phyloP scores from a whole-genome alignment of 805 yeast species.

The Candida khao-thaluensis region DNA sequence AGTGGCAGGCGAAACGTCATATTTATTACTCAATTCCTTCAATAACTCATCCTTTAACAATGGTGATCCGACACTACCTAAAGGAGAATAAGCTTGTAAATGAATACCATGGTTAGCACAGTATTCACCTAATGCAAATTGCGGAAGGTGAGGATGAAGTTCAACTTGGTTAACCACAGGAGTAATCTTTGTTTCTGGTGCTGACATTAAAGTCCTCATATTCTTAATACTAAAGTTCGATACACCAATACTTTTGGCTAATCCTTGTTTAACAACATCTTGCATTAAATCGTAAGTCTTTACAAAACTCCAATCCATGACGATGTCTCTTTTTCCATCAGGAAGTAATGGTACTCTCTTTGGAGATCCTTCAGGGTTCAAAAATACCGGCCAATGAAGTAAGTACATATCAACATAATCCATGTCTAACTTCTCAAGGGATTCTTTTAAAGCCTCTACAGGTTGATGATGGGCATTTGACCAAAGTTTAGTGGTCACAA shows the following conservation, averaged over 20 bases:
- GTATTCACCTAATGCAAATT: conserved; percentile 59
- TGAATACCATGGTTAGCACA: conserved; percentile 21
- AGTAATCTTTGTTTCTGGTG: conserved; percentile 44
- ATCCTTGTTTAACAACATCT: conserved; percentile 50
- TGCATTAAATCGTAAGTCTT: conserved; percentile 60
- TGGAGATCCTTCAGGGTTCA: conserved; percentile 40
- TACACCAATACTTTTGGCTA: conserved; percentile 70
- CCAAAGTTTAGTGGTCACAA: conserved; percentile 73
- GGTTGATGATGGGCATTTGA: conserved; percentile 52
- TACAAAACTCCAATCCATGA: conserved; percentile 39
- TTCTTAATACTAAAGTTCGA: conserved; percentile 61
- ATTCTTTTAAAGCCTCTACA: conserved; percentile 51
- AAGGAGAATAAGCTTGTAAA: conserved; percentile 76
- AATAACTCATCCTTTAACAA: conserved; percentile 46
- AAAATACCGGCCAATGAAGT: conserved; percentile 73
- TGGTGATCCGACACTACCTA: conserved; percentile 62
- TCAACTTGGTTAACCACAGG: conserved; percentile 81
- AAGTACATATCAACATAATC: conserved; percentile 78
- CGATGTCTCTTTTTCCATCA: conserved; percentile 36
- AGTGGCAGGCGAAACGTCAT: conserved; percentile 43
- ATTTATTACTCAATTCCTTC: conserved; percentile 43
- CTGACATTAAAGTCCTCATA: conserved; percentile 44
- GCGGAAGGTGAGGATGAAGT: conserved; percentile 48
- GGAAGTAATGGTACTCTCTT: conserved; percentile 31
- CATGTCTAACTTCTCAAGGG: conserved; percentile 60